Conservation (phyloP, 306 rosid species). For the Casuarina cunninghamiana region DNA sequence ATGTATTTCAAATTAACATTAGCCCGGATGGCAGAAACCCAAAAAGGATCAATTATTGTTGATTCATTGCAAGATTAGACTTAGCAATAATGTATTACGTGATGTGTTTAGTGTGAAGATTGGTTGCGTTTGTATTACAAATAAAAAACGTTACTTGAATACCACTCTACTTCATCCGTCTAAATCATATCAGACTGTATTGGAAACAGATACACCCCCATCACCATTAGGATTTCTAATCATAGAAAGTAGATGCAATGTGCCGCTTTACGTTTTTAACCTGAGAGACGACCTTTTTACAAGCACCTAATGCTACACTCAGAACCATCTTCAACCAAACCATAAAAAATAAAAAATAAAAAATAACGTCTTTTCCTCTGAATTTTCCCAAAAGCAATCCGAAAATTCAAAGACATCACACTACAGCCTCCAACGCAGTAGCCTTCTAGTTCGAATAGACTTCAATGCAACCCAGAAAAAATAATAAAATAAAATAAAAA, state of each 20-base stretch:
- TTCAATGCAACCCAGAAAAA: background rate
- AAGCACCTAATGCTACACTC: conserved; percentile 2
- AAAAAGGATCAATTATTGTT: background rate
- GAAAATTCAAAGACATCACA: background rate
- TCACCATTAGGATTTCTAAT: background rate
- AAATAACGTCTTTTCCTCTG: background rate
- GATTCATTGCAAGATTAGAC: background rate
- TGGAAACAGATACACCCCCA: background rate
- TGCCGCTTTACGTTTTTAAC: background rate
- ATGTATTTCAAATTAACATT: background rate
- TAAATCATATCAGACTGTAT: background rate
- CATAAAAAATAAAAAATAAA: background rate
- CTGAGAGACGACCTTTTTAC: background rate
- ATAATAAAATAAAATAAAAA: too few species aligned
- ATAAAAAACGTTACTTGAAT: background rate
- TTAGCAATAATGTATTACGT: background rate
- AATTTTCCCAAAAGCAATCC: background rate
- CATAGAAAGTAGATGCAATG: background rate
- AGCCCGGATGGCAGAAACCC: background rate
- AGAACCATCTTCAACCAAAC: conserved; percentile 16
- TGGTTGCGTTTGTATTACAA: background rate
- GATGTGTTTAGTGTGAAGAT: background rate
- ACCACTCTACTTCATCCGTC: background rate
- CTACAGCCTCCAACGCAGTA: background rate
- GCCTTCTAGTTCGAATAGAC: background rate